phyloP scores from a whole-genome alignment of 176 grass and related monocot genomes.

The Saccharum spontaneum region DNA sequence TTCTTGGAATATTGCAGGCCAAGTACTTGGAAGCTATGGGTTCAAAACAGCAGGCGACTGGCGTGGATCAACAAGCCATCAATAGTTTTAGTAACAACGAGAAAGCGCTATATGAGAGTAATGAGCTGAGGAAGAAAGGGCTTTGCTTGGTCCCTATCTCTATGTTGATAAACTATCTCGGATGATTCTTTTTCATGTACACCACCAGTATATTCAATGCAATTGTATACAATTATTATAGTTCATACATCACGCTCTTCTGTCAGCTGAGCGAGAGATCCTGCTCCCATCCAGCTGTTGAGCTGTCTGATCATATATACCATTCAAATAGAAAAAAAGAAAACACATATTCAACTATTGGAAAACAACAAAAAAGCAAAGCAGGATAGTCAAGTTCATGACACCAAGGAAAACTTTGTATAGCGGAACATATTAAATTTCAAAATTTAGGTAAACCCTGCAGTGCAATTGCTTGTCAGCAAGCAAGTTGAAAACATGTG shows the following conservation, averaged over 20 bases:
- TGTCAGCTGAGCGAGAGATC: constrained; percentile 15
- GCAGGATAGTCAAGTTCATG: too few species aligned
- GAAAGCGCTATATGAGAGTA: constrained; percentile 35
- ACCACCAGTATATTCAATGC: constrained; percentile 11
- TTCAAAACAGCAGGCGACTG: constrained; percentile 21
- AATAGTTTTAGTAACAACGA: constrained; percentile 23
- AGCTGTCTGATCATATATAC: constrained; percentile 25
- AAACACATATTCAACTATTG: constrained; percentile 8
- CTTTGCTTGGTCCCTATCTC: constrained; percentile 86
- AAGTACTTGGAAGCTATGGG: constrained; percentile 31
- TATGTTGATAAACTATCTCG: constrained; percentile 70
- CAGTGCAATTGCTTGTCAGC: too few species aligned
- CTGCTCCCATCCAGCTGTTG: constrained; percentile 32
- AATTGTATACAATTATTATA: constrained; percentile 18
- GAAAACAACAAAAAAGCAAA: neutral
- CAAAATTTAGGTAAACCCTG: too few species aligned
- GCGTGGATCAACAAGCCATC: constrained; percentile 29
- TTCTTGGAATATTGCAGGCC: constrained; percentile 45
- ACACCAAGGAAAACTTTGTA: too few species aligned
- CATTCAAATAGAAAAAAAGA: neutral
- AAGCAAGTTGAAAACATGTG: too few species aligned
- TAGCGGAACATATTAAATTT: too few species aligned
- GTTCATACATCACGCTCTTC: constrained; percentile 28
- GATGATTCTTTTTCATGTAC: constrained; percentile 44
- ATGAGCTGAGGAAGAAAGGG: constrained; percentile 70